Evolutionary conservation across 179 eudicot species (phyloP), one percentile per base, ranked within the genome.

Genomic region (Beta macrorhiza): DNA sequence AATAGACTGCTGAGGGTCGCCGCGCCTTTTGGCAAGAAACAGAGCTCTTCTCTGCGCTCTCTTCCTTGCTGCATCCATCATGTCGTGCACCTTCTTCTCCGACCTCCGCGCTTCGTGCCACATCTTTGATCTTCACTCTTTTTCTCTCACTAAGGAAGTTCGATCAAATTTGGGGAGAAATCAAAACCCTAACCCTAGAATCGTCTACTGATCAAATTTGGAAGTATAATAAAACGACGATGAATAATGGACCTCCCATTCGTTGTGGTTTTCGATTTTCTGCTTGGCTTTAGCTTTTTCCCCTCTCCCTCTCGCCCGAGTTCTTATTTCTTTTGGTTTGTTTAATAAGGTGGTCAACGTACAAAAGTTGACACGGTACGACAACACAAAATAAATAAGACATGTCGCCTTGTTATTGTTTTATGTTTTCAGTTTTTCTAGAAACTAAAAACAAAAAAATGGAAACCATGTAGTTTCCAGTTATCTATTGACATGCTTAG

Each of bases 61-160:
- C 86, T 92, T 94, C 9, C 98, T 89, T 74, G 97, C 97, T 0
- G 93, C 94, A 86, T 96, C 99, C 99, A 94, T 96, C 94, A 96
- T 88, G 80, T 96, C 98, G 85, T 94, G 97, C 56, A 96, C 99
- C 81, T 96, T 96, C 89, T 84, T 90, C 96, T 96, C 99, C 88
- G 99, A 96, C 79, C 97, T 88, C 63, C 99, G 85, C 37, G 98
- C 97, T 86, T 96, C 99, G 82, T 96, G 99, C 98, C 98, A 96
- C 99, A 96, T 96, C 87, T 80, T 82, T n/a, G 17, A 59, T 49
- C 12, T 25, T 62, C 57, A 12, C 29, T 75, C 67, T 69, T 49
- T 65, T 3, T 72, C n/a, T 67, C 80, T 75, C 59, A 37, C 9
- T 67, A 51, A 11, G 17, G 51, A 65, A 59, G 53, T 78, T 32